These are phyloP conservation scores for Inosperma sp. DNA, from an alignment of 768 basidiomycete genomes.

Conservation along the genomic window DNA sequence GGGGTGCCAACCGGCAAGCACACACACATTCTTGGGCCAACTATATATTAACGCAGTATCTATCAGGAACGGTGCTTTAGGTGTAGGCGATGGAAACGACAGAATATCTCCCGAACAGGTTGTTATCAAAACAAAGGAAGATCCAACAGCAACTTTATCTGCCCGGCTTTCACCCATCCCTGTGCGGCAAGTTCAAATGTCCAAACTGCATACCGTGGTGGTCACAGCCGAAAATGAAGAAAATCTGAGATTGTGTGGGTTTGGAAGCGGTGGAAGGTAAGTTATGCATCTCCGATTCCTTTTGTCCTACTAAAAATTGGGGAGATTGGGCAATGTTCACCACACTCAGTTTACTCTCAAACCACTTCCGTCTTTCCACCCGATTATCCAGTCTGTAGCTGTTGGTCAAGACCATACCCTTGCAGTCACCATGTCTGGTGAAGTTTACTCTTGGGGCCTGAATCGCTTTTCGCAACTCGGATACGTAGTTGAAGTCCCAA, in stretches of 20 bases:
- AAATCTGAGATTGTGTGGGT: slow-evolving; percentile 85
- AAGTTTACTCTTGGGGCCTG: slow-evolving; percentile 86
- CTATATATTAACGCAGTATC: not conserved
- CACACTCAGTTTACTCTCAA: slow-evolving; percentile 76
- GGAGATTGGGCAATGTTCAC: slow-evolving; percentile 65
- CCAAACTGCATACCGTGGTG: slow-evolving; percentile 66
- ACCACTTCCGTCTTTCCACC: slow-evolving; percentile 52
- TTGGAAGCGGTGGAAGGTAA: slow-evolving; percentile 81
- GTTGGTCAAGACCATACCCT: slow-evolving; percentile 95
- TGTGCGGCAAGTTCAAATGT: slow-evolving; percentile 72
- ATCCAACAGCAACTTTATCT: slow-evolving; percentile 26
- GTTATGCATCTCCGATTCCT: slow-evolving; percentile 15
- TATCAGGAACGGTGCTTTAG: slow-evolving; percentile 80
- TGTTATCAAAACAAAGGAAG: slow-evolving; percentile 40
- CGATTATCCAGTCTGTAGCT: slow-evolving; percentile 62
- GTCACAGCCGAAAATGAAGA: slow-evolving; percentile 69
- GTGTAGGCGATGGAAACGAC: slow-evolving; percentile 75
- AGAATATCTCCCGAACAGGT: slow-evolving; percentile 77
- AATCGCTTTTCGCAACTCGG: slow-evolving; percentile 89
- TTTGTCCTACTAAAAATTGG: not conserved
- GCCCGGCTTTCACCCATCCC: slow-evolving; percentile 59
- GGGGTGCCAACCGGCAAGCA: slow-evolving; percentile 75
- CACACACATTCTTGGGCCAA: not conserved
- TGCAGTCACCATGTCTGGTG: slow-evolving; percentile 72
- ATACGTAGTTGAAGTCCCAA: slow-evolving; percentile 63